Evolutionary conservation across 2,329 filamentous ascomycete species (phyloP).

Genomic region (Dothistroma pini): DNA sequence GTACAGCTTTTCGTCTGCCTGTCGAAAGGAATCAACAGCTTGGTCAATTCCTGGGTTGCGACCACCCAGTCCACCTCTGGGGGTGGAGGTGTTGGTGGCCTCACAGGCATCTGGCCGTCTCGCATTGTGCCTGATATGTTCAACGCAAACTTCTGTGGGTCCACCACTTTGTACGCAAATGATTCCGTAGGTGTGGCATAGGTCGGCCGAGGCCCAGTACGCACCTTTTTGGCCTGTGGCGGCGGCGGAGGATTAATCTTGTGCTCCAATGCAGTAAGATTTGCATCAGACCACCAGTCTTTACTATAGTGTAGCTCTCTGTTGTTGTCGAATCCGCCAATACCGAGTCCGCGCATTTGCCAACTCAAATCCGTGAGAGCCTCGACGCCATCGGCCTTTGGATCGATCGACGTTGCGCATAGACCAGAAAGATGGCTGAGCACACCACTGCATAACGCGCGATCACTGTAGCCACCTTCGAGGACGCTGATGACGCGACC

Average conservation of each 20-base stretch:
- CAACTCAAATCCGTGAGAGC: conserved; percentile 22
- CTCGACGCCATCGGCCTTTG: conserved; percentile 8
- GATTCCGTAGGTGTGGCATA: conserved; percentile 87
- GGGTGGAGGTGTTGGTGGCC: conserved; percentile 61
- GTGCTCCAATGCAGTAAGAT: conserved; percentile 67
- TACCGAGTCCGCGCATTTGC: conserved; percentile 28
- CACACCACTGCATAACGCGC: conserved; percentile 81
- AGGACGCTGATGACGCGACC: conserved; percentile 89
- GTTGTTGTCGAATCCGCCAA: conserved; percentile 10
- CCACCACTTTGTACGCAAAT: conserved; percentile 74
- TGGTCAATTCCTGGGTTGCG: conserved; percentile 78
- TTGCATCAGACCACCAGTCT: conserved; percentile 46
- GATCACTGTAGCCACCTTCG: conserved; percentile 93
- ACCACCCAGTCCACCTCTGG: conserved; percentile 83
- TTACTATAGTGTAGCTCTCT: conserved; percentile 35
- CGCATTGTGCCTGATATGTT: conserved; percentile 56
- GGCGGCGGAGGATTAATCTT: conserved; percentile 52
- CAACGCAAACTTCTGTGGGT: conserved; percentile 62
- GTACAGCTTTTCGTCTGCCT: conserved; percentile 73
- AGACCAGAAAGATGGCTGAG: conserved; percentile 87
- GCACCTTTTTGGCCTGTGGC: conserved; percentile 53
- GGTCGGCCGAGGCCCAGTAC: conserved; percentile 59
- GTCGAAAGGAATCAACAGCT: conserved; percentile 72
- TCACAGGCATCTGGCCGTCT: conserved; percentile 35
- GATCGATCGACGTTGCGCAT: conserved; percentile 37